Conservation (phyloP, 2,329 filamentous ascomycete species). For the Endothia cerciana region DNA sequence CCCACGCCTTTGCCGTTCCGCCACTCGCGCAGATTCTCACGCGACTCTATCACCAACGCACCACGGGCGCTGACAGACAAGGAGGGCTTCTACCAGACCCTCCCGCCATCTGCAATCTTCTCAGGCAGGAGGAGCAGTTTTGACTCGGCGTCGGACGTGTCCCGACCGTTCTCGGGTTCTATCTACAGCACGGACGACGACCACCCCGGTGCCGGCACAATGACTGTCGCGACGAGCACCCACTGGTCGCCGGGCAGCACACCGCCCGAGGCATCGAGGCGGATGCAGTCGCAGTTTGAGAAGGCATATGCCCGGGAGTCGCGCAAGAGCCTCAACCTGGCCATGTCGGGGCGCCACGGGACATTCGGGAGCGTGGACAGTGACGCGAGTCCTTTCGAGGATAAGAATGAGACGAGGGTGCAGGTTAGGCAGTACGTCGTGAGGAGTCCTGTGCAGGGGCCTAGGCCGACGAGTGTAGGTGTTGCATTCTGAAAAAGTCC, state of each 20-base stretch:
- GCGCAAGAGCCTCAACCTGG: conserved; percentile 20
- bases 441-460: conserved; percentile 29
- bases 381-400: conserved; percentile 13
- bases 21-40: conserved; percentile 44
- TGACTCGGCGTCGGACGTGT: conserved; percentile 45
- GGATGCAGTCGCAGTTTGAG: conserved; percentile 43
- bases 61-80: conserved; percentile 54
- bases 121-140: conserved; percentile 44
- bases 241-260: conserved; percentile 54
- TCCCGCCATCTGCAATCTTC: conserved; percentile 42
- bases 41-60: conserved; percentile 58
- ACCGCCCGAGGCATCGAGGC: conserved; percentile 38
- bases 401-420: conserved; percentile 22
- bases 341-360: conserved; percentile 7
- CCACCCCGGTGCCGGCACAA: conserved; percentile 20
- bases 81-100: conserved; percentile 64
- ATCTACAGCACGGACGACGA: conserved; percentile 54
- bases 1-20: conserved; percentile 35
- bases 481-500: conserved; percentile 47
- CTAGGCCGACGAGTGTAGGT: conserved; percentile 48
- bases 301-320: conserved; percentile 37
- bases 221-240: conserved; percentile 36
- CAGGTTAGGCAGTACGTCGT: conserved; percentile 10
- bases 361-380: conserved; percentile 27
- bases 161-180: conserved; percentile 43